Base-by-base conservation (phyloP, 306 rosid species). In the Ormosia emarginata region DNA sequence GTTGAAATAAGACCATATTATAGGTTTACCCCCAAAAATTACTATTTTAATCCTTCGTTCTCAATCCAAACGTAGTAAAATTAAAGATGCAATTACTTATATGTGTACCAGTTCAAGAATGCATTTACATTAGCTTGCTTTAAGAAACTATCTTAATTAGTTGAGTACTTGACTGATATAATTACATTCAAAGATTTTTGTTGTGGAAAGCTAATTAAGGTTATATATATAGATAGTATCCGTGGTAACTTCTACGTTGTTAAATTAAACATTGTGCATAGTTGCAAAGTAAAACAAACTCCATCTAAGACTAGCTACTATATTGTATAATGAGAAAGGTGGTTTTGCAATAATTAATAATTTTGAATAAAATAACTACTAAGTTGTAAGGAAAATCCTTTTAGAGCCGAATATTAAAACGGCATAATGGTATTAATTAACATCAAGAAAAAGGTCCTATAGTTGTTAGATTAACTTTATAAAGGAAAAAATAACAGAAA, bases 311-410 rank as follows among this genome's bases (percentile, higher is more conserved):
- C 46, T 18, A 15, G 7, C 39, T 7, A 58, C 33, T n/a, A 40
- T 67, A 15, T 34, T 44, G 78, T 73, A 43, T 59, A 8, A 12
- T 46, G 39, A 10, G 40, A 65, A 55, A 62, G 57, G 77, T 66
- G 68, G 68, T 77, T 78, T 12, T 71, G 33, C 67, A 76, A 52
- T n/a, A 15, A 44, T 18, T 32, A 56, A 8, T 14, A 9, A 43
- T 15, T 47, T 18, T 9, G 72, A 44, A 78, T 78, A 66, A 73
- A 86, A 78, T 37, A 82, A 43, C 79, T 44, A 56, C 75, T 86
- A 86, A 75, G 74, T 68, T 78, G 82, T 66, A 68, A 62, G 67
- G 76, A 52, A 79, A 74, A 46, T 86, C 80, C 79, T 74, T 84
- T 79, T 55, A 70, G 77, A 36, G 33, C 29, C 6, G 0, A 74